Conservation (phyloP, 768 basidiomycete species). For the Zangia roseola region DNA sequence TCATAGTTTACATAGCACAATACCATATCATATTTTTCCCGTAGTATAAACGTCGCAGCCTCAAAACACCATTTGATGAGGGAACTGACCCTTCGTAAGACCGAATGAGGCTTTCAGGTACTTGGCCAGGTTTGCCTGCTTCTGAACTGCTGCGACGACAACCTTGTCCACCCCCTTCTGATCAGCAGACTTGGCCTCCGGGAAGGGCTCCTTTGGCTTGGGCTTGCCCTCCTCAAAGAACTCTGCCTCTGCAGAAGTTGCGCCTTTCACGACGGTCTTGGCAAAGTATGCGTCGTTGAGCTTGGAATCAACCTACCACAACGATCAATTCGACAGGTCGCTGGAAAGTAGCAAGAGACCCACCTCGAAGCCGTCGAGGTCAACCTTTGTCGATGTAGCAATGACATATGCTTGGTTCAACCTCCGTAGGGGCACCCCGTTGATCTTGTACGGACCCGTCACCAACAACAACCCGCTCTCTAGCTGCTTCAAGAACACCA, state of each 20-base stretch:
- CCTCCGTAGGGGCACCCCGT: slow-evolving; percentile 96
- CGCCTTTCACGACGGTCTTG: slow-evolving; percentile 69
- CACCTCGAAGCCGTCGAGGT: slow-evolving; percentile 74
- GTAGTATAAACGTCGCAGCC: slow-evolving; percentile 12
- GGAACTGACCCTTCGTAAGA: slow-evolving; percentile 94
- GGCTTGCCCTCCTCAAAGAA: slow-evolving; percentile 96
- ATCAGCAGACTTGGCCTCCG: slow-evolving; percentile 83
- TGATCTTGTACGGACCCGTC: slow-evolving; percentile 96
- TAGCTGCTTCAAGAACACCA: slow-evolving; percentile 97
- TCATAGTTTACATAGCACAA: slow-evolving; percentile 27
- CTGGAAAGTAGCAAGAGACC: slow-evolving; percentile 24
- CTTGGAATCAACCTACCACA: slow-evolving; percentile 74
- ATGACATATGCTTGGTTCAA: slow-evolving; percentile 99
- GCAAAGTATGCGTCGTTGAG: slow-evolving; percentile 93
- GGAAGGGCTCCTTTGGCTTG: slow-evolving; percentile 82
- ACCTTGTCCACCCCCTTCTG: slow-evolving; percentile 87
- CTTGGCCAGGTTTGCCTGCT: slow-evolving; percentile 86
- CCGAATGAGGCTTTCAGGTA: slow-evolving; percentile 93
- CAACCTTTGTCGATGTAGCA: slow-evolving; percentile 93
- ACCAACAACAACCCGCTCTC: slow-evolving; percentile 90
- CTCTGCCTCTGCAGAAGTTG: slow-evolving; percentile 88
- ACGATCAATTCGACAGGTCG: slow-evolving; percentile 2
- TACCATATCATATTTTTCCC: slow-evolving; percentile 16
- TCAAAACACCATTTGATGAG: slow-evolving; percentile 93
- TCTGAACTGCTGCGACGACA: slow-evolving; percentile 82